phyloP scores from a whole-genome alignment of 2,329 filamentous ascomycete species.

The Verticillium tricorpus region DNA sequence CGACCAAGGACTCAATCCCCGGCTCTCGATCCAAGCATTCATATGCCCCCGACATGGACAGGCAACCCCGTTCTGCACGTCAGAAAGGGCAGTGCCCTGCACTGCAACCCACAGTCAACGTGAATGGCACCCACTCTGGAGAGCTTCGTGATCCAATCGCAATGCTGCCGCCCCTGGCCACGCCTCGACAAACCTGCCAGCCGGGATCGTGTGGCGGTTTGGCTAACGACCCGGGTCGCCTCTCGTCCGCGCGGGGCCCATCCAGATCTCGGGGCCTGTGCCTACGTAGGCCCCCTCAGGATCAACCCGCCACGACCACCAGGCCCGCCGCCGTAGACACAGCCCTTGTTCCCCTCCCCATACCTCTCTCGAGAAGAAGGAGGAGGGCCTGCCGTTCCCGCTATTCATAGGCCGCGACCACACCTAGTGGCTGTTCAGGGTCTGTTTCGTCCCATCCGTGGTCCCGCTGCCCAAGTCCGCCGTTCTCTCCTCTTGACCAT shows the following conservation, averaged over 20 bases:
- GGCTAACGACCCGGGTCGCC: constrained; percentile 22
- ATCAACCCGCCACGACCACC: constrained; percentile 4
- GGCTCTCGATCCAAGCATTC: background rate
- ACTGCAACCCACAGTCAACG: background rate
- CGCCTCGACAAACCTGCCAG: background rate
- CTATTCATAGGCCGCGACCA: constrained; percentile 24
- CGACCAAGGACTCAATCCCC: background rate
- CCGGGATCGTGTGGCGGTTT: constrained; percentile 17
- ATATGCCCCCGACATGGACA: no score
- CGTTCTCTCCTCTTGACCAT: constrained; percentile 7
- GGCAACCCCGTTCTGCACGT: background rate
- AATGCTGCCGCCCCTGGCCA: background rate
- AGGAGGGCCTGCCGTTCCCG: constrained; percentile 23
- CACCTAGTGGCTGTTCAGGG: constrained; percentile 32
- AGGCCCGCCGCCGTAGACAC: background rate
- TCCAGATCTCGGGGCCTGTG: constrained; percentile 14
- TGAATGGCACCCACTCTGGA: background rate
- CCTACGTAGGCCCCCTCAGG: constrained; percentile 15
- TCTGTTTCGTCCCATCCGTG: constrained; percentile 41
- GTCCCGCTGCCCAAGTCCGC: constrained; percentile 19
- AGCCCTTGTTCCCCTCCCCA: constrained; percentile 9
- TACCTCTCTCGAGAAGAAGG: constrained; percentile 14
- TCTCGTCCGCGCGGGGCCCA: constrained; percentile 24
- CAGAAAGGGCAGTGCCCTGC: background rate
- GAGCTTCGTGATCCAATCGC: background rate